Conservation (phyloP, 2,329 filamentous ascomycete genomes). For the Amylocarpus encephaloides region DNA sequence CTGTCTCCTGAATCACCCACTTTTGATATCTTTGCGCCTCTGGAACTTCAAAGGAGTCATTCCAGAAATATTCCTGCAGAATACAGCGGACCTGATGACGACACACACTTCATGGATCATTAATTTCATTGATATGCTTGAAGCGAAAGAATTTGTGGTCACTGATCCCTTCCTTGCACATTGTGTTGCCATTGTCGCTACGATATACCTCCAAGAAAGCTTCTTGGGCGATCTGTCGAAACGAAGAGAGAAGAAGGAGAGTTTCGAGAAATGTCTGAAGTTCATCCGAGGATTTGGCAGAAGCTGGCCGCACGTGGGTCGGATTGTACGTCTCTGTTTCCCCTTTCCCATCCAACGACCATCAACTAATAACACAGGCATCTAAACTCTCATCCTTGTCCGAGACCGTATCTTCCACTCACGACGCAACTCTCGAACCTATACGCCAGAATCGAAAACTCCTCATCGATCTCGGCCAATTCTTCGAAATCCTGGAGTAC, state of each 20-base stretch:
- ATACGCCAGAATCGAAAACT: conserved; percentile 31
- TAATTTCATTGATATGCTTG: conserved; percentile 43
- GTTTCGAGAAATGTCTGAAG: conserved; percentile 39
- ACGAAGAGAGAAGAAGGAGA: conserved; percentile 37
- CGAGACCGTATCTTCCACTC: conserved; percentile 39
- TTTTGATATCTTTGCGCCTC: conserved; percentile 46
- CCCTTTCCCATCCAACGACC: no score
- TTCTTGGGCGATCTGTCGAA: conserved; percentile 36
- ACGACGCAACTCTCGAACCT: conserved; percentile 29
- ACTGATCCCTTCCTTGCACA: conserved; percentile 43
- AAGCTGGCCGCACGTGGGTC: conserved; percentile 40
- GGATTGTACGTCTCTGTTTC: conserved; percentile 31
- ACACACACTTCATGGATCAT: conserved; percentile 48
- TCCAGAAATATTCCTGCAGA: conserved; percentile 48
- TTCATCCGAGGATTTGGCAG: conserved; percentile 37
- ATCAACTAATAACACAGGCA: conserved; percentile 29
- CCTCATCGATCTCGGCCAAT: conserved; percentile 40
- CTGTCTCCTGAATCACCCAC: conserved; percentile 47
- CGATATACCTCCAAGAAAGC: conserved; percentile 47
- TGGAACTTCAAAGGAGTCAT: conserved; percentile 46
- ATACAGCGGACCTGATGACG: conserved; percentile 45
- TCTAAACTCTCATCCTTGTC: conserved; percentile 37
- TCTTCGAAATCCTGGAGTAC: conserved; percentile 44
- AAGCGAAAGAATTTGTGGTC: conserved; percentile 39
- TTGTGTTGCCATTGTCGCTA: conserved; percentile 46